Evolutionary conservation across 768 basidiomycete species (phyloP).

Genomic region (Phanerodontia chrysosporium): DNA sequence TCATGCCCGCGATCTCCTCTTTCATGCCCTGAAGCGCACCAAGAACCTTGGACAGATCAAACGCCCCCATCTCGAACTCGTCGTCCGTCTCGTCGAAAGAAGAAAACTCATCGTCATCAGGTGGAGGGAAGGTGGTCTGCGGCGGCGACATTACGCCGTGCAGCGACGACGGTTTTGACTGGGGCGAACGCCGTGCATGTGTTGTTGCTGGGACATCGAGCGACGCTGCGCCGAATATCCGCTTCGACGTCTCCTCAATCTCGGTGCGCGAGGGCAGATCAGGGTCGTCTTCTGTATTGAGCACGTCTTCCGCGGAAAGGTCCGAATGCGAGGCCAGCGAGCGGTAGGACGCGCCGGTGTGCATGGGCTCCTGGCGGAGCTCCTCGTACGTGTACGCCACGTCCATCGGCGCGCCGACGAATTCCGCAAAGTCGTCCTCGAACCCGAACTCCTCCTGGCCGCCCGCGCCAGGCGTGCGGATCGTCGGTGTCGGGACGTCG

Average conservation of each 20-base stretch:
- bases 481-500: slow-evolving; percentile 19
- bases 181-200: not conserved
- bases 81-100: slow-evolving; percentile 13
- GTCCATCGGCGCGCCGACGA: slow-evolving; percentile 53
- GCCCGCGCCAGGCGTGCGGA: slow-evolving; percentile 12
- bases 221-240: slow-evolving; percentile 23
- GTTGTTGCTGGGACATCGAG: not conserved
- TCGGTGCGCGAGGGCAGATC: slow-evolving; percentile 28
- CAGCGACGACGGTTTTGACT: not conserved
- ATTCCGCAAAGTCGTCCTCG: slow-evolving; percentile 80
- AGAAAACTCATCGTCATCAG: slow-evolving; percentile 11
- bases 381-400: slow-evolving; percentile 1
- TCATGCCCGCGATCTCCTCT: slow-evolving; percentile 67
- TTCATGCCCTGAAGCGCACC: slow-evolving; percentile 65
- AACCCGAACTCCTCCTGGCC: slow-evolving; percentile 34
- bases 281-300: slow-evolving; percentile 16
- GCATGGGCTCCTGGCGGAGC: not conserved
- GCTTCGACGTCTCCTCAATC: slow-evolving; percentile 26
- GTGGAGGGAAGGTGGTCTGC: not conserved
- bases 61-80: slow-evolving; percentile 29
- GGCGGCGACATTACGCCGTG: not conserved
- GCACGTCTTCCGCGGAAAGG: slow-evolving; percentile 4
- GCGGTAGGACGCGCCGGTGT: not conserved
- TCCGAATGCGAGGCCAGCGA: not conserved
- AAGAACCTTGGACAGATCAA: slow-evolving; percentile 62